Conservation (phyloP, 2,329 filamentous ascomycete genomes). For the Sporothrix phasma region DNA sequence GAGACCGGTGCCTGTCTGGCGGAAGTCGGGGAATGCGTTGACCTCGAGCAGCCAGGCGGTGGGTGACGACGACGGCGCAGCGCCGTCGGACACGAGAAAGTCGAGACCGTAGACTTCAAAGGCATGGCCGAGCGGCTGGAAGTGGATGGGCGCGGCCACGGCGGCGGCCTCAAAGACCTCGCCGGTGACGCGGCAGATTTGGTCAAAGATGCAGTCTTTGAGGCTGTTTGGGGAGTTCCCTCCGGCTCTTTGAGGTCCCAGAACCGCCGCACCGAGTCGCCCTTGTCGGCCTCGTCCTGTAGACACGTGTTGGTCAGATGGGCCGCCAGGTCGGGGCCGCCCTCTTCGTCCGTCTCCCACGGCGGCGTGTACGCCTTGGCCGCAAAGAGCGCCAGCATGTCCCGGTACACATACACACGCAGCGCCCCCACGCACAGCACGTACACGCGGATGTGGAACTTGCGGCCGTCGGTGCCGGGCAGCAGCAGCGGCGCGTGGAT, state of each 20-base stretch:
- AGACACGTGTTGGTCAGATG: slow-evolving; percentile 96
- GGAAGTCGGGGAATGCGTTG: slow-evolving; percentile 94
- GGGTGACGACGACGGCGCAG: slow-evolving; percentile 26
- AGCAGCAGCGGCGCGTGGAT: slow-evolving; percentile 79
- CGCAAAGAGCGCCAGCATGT: slow-evolving; percentile 91
- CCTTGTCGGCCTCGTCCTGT: slow-evolving; percentile 53
- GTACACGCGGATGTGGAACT: slow-evolving; percentile 94
- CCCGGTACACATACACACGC: slow-evolving; percentile 73
- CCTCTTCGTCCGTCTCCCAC: slow-evolving; percentile 30
- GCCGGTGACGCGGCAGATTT: slow-evolving; percentile 64
- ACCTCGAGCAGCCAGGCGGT: slow-evolving; percentile 74
- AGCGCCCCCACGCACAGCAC: slow-evolving; percentile 72
- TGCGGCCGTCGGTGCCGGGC: slow-evolving; percentile 51
- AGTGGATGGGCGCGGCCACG: slow-evolving; percentile 74
- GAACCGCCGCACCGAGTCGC: slow-evolving; percentile 53
- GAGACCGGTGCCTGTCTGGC: slow-evolving; percentile 73
- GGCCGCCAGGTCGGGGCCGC: slow-evolving; percentile 48
- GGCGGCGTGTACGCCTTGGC: slow-evolving; percentile 62
- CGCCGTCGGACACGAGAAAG: slow-evolving; percentile 56
- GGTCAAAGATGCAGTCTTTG: slow-evolving; percentile 54
- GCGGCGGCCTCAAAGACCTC: slow-evolving; percentile 84
- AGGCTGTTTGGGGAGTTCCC: neutral
- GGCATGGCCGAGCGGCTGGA: slow-evolving; percentile 76
- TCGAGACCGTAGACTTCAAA: slow-evolving; percentile 92
- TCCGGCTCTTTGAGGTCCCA: slow-evolving; percentile 47